Base-by-base conservation (phyloP, 306 rosid genomes). In the Purshia tridentata region DNA sequence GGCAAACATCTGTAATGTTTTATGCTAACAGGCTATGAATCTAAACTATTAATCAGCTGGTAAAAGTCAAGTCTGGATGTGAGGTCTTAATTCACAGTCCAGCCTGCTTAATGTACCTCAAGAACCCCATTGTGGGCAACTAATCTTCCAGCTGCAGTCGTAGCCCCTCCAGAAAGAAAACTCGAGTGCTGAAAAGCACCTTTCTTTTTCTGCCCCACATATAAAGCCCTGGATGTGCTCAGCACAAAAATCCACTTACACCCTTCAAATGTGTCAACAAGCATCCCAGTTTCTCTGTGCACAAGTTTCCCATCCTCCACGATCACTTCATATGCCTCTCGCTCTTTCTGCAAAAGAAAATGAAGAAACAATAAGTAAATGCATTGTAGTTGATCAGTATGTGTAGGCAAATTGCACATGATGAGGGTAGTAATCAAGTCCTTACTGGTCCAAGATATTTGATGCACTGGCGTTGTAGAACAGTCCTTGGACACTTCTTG, bases 161-260 rank as follows among this genome's bases (percentile, higher is more conserved):
- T 82, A 6, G 89, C 86, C 6, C 81, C 89, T 66, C 86, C 85
- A 3, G 89, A 82, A 8, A 85, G 72, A 71, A 80, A 85, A 48
- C 89, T 85, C 6, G 86, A 82, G 52, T 85, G 85, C 65, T 82
- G 89, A 41, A 85, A 85, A n/a, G 47, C 65, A 19, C 89, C 89
- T 13, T 82, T 85, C 69, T 80, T 85, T 76, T 85, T 82, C 77
- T 82, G 80, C 39, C 89, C 89, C 41, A 82, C 81, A 72, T 80
- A 85, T 49, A 82, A 40, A 62, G 80, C 67, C 73, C 89, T 82
- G n/a, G 83, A 37, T 2, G 89, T 77, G 84, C 89, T 85, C 50
- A 85, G 84, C 59, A 85, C 89, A 75, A 85, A 85, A 55, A 85
- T 85, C 83, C 75, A 85, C 76, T 85, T 85, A n/a, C 86, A 80